Evolutionary conservation across 2,329 filamentous ascomycete species (phyloP).

Genomic region (Penicillium sp.): DNA sequence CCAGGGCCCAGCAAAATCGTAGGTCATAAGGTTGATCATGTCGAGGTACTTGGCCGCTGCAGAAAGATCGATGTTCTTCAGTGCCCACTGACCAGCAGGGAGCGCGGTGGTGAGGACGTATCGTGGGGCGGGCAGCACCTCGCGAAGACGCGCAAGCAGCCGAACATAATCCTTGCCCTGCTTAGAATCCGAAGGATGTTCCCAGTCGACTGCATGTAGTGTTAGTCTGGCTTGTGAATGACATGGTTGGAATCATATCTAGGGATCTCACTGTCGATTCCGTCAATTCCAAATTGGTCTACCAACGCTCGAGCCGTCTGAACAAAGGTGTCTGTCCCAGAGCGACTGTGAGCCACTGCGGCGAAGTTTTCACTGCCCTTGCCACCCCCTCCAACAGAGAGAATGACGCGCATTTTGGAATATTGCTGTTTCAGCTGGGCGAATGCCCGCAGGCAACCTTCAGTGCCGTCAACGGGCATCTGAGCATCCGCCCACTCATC

Average conservation of each 20-base stretch:
- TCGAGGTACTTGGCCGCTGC: slow-evolving; percentile 68
- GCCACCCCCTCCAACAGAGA: slow-evolving; percentile 72
- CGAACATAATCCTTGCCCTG: slow-evolving; percentile 72
- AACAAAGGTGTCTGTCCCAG: slow-evolving; percentile 69
- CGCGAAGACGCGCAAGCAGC: slow-evolving; percentile 67
- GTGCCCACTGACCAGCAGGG: slow-evolving; percentile 65
- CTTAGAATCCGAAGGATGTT: slow-evolving; percentile 67
- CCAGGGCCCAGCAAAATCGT: slow-evolving; percentile 78
- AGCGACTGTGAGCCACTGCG: slow-evolving; percentile 62
- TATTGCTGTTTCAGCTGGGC: slow-evolving; percentile 72
- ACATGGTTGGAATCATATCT: not conserved
- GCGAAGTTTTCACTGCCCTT: slow-evolving; percentile 68
- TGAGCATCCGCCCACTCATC: slow-evolving; percentile 77
- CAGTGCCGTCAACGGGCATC: slow-evolving; percentile 70
- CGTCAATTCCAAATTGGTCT: slow-evolving; percentile 70
- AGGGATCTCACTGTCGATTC: slow-evolving; percentile 68
- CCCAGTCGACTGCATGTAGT: slow-evolving; percentile 70
- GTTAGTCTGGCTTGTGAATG: not conserved
- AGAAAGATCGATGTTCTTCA: slow-evolving; percentile 69
- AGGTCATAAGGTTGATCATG: slow-evolving; percentile 76
- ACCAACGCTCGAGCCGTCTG: slow-evolving; percentile 67
- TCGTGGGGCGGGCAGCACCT: slow-evolving; percentile 66
- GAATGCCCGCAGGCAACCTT: slow-evolving; percentile 72
- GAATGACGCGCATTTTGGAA: slow-evolving; percentile 70
- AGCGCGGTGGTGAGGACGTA: slow-evolving; percentile 74